Evolutionary conservation across 192 early-diverging fungal species (phyloP).

Genomic region (Phlyctochytrium bullatum): DNA sequence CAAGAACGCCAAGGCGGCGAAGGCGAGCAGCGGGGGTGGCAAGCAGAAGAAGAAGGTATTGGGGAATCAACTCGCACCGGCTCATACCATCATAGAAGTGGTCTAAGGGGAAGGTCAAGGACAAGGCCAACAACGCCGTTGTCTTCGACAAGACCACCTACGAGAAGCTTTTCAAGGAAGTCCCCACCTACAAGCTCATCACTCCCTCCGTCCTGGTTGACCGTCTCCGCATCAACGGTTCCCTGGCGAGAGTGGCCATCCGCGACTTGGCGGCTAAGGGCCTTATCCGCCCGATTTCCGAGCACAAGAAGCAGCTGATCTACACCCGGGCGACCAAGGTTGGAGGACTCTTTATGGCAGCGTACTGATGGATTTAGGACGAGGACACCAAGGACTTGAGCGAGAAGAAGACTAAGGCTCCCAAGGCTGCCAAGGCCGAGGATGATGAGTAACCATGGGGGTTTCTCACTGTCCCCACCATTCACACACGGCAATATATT

Average conservation of each 20-base stretch:
- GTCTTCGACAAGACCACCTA: slow-evolving; percentile 95
- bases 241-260: slow-evolving; percentile 93
- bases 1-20: background rate
- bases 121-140: slow-evolving; percentile 99
- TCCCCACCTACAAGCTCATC: slow-evolving; percentile 99
- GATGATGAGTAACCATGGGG: background rate
- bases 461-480: too few relatives aligned
- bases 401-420: background rate
- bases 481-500: too few relatives aligned
- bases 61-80: background rate
- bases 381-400: background rate
- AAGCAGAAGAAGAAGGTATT: slow-evolving; percentile 2
- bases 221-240: slow-evolving; percentile 97
- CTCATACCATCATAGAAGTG: slow-evolving; percentile 76
- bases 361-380: background rate
- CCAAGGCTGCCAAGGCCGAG: background rate
- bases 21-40: background rate
- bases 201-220: slow-evolving; percentile 97
- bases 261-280: slow-evolving; percentile 89
- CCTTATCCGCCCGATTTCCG: slow-evolving; percentile 86
- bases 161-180: slow-evolving; percentile 99
- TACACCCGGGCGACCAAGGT: slow-evolving; percentile 61
- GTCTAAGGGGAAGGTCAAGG: slow-evolving; percentile 99
- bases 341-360: background rate
- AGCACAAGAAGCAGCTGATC: slow-evolving; percentile 82